Conservation (phyloP, 2,329 filamentous ascomycete genomes). For the Botrytis tulipae region DNA sequence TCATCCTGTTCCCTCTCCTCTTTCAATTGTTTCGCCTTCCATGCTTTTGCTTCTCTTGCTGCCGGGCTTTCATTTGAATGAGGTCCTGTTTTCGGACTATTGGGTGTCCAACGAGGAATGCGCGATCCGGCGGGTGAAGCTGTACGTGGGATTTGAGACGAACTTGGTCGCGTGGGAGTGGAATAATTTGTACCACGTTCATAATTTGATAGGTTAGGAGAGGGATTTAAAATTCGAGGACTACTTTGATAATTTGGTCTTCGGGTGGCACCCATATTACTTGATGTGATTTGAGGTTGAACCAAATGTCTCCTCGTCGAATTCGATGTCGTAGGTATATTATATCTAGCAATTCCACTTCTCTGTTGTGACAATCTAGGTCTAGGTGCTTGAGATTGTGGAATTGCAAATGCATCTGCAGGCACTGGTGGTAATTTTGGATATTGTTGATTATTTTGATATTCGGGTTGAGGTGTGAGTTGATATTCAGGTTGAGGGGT, state of each 20-base stretch:
- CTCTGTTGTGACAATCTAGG: constrained; percentile 20
- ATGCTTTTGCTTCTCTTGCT: constrained; percentile 67
- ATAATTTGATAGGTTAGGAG: not conserved
- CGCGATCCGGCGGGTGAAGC: constrained; percentile 54
- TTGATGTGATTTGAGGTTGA: not conserved
- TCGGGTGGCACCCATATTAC: not conserved
- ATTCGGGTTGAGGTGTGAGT: not conserved
- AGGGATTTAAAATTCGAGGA: not conserved
- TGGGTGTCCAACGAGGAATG: constrained; percentile 43
- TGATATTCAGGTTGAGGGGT: too few relatives aligned
- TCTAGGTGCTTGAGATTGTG: constrained; percentile 4
- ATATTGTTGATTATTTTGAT: not conserved
- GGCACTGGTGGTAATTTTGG: constrained; percentile 19
- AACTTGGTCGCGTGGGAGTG: constrained; percentile 47
- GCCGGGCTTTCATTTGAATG: constrained; percentile 33
- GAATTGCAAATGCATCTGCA: constrained; percentile 19
- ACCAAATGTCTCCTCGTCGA: not conserved
- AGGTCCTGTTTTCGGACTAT: constrained; percentile 16
- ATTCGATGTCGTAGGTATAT: constrained; percentile 29
- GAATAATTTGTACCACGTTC: constrained; percentile 41
- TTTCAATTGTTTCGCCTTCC: constrained; percentile 67
- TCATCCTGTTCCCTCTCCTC: constrained; percentile 78
- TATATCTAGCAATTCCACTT: constrained; percentile 28
- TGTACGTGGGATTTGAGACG: constrained; percentile 43
- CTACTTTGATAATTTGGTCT: not conserved